Evolutionary conservation across 2,329 filamentous ascomycete species (phyloP).

Genomic region (Pyricularia pennisetigena): DNA sequence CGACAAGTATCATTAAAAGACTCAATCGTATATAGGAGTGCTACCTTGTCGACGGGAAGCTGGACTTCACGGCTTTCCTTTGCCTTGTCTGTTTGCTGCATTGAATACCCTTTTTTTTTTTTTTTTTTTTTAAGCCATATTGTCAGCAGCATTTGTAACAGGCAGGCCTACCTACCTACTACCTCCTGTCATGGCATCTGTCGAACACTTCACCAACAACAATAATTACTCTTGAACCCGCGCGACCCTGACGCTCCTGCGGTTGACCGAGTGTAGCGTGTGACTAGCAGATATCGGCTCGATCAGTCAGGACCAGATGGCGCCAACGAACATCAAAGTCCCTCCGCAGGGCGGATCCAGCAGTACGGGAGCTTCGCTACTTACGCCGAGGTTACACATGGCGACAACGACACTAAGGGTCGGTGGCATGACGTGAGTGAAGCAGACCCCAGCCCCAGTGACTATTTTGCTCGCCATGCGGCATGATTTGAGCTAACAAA

Average conservation of each 20-base stretch:
- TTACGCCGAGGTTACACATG: conserved; percentile 49
- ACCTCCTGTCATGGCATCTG: not conserved
- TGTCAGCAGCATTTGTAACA: not conserved
- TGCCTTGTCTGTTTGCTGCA: not conserved
- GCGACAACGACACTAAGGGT: conserved; percentile 86
- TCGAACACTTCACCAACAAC: not conserved
- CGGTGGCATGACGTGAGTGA: conserved; percentile 69
- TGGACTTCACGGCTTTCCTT: not conserved
- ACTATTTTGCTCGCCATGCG: not conserved
- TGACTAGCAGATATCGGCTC: not conserved
- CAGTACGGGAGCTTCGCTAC: conserved; percentile 18
- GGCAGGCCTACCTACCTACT: not conserved
- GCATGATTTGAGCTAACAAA: not conserved
- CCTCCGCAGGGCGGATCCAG: conserved; percentile 26
- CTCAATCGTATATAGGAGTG: not conserved
- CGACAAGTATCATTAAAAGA: not conserved
- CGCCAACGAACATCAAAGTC: conserved; percentile 38
- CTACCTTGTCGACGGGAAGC: not conserved
- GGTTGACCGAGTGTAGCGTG: not conserved
- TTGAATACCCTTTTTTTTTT: not conserved
- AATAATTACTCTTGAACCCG: not conserved
- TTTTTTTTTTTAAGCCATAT: too few species aligned
- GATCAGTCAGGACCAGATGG: conserved; percentile 27
- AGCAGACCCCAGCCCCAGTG: not conserved
- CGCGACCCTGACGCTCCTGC: not conserved